These are phyloP conservation scores for Trichoderma asperellum DNA, from an alignment of 2,329 filamentous ascomycete species.

Conservation along the genomic window DNA sequence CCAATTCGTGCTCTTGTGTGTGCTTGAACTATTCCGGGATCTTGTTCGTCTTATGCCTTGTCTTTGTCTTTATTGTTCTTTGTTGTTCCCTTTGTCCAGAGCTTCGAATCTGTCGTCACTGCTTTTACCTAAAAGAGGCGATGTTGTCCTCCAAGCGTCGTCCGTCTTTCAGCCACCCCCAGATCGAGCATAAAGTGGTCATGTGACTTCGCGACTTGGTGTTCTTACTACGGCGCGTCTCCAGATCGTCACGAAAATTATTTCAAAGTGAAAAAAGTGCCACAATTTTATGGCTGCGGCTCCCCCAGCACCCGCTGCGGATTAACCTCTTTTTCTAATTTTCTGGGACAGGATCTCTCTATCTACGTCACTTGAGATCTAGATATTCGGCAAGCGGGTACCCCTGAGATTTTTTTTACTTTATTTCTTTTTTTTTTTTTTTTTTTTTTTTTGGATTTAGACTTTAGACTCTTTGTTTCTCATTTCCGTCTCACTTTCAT, in stretches of 20 bases:
- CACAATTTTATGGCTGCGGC: slow-evolving; percentile 9
- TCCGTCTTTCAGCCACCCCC: not conserved
- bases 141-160: slow-evolving; percentile 15
- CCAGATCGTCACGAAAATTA: slow-evolving; percentile 17
- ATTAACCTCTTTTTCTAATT: not conserved
- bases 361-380: slow-evolving; percentile 16
- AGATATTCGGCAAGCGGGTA: slow-evolving; percentile 17
- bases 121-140: not conserved
- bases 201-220: slow-evolving; percentile 31
- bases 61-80: not conserved
- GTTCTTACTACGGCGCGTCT: slow-evolving; percentile 27
- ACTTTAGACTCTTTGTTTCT: not conserved
- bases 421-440: not conserved
- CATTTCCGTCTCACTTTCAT: slow-evolving; percentile 28
- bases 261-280: not conserved
- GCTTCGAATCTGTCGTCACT: not conserved
- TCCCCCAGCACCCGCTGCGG: slow-evolving; percentile 27
- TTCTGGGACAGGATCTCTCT: not conserved
- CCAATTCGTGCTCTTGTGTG: not conserved
- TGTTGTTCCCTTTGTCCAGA: not conserved
- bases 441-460: not conserved
- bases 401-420: not conserved
- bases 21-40: not conserved
- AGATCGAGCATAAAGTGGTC: slow-evolving; percentile 27
- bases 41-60: not conserved